These are phyloP conservation scores for Plantago coronopus DNA, from an alignment of 305 asterid species.

Conservation along the genomic window DNA sequence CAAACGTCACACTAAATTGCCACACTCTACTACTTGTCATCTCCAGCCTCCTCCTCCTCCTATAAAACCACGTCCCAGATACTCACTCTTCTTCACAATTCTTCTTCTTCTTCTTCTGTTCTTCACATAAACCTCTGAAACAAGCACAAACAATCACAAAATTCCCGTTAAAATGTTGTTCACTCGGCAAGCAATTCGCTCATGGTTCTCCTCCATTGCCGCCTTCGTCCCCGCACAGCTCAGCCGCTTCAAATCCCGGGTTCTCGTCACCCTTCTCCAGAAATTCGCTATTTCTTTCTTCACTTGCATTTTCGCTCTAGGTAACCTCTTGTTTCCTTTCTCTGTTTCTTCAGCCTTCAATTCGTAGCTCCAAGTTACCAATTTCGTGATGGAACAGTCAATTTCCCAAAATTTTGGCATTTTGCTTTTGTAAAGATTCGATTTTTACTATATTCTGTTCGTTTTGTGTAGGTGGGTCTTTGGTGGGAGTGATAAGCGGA, in stretches of 20 bases:
- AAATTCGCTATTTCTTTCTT: slow-evolving; percentile 1
- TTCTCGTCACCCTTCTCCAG: not conserved
- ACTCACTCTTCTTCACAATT: no score
- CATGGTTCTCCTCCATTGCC: not conserved
- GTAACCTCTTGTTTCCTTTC: not conserved
- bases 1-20: no score
- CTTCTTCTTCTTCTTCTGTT: no score
- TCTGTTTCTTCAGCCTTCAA: not conserved
- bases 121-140: no score
- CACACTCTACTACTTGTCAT: no score
- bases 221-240: not conserved
- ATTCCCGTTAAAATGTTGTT: not conserved
- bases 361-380: no score
- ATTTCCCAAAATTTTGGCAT: not conserved
- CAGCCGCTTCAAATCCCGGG: not conserved
- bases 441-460: no score
- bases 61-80: no score
- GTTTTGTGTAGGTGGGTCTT: slow-evolving; percentile 64
- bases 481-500: slow-evolving; percentile 64
- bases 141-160: no score
- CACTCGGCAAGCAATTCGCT: not conserved
- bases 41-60: no score
- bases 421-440: not conserved
- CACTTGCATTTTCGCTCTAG: slow-evolving; percentile 5
- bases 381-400: no score